These are phyloP conservation scores for Pseudogymnoascus sp. DNA, from an alignment of 2,329 filamentous ascomycete genomes.

Conservation along the genomic window DNA sequence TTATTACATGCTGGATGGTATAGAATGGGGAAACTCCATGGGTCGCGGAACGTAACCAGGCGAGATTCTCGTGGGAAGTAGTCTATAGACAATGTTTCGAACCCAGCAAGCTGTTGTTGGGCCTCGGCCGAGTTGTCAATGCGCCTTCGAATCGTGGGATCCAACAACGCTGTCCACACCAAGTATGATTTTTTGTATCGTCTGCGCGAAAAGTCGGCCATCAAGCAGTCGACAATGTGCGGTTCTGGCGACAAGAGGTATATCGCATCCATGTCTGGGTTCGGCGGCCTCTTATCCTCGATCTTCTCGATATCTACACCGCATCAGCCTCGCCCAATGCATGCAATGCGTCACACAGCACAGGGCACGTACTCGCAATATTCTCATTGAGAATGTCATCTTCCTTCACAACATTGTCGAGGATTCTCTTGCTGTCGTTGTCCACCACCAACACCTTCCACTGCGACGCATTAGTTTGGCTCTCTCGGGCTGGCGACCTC, in stretches of 20 bases:
- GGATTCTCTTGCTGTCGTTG: constrained; percentile 70
- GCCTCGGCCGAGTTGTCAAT: constrained; percentile 64
- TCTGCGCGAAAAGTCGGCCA: constrained; percentile 81
- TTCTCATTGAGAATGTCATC: constrained; percentile 97
- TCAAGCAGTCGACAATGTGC: constrained; percentile 85
- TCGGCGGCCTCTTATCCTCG: constrained; percentile 73
- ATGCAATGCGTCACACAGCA: constrained; percentile 12
- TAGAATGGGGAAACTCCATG: constrained; percentile 88
- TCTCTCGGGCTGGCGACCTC: constrained; percentile 11
- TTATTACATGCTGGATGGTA: constrained; percentile 87
- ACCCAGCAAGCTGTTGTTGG: constrained; percentile 68
- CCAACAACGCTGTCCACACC: constrained; percentile 75
- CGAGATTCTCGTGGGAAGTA: constrained; percentile 89
- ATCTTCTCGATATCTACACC: constrained; percentile 82
- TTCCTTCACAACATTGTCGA: constrained; percentile 86
- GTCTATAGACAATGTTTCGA: constrained; percentile 77
- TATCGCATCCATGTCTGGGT: constrained; percentile 87
- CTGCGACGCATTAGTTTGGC: constrained; percentile 37
- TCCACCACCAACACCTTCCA: constrained; percentile 97
- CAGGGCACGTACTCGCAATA: constrained; percentile 64
- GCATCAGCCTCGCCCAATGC: constrained; percentile 11
- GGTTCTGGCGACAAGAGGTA: constrained; percentile 82
- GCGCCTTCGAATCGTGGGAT: constrained; percentile 60
- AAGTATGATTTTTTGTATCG: constrained; percentile 74
- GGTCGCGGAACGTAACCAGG: constrained; percentile 83